Evolutionary conservation across 1,284 basidiomycete genomes (phyloP).

Genomic region (Naganishia sp.): DNA sequence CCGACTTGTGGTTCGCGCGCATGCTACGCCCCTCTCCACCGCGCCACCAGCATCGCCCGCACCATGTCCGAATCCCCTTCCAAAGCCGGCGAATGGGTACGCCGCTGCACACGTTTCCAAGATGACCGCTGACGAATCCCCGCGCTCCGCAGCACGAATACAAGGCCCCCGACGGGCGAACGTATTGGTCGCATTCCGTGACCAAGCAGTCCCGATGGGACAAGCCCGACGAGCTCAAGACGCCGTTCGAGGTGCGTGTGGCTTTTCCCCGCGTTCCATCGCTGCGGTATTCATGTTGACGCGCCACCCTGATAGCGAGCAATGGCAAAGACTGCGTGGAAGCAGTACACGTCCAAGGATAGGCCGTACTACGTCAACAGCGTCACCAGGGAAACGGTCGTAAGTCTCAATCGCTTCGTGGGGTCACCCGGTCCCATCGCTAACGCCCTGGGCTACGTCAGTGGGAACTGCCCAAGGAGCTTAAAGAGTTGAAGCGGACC

Average conservation of each 20-base stretch:
- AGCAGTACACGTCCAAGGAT: constrained; percentile 83
- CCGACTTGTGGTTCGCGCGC: no score
- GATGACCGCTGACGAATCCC: no score
- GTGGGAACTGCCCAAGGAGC: constrained; percentile 92
- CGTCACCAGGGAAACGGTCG: constrained; percentile 53
- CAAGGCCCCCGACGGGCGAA: constrained; percentile 50
- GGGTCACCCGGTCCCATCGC: background rate
- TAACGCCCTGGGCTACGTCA: constrained; percentile 46
- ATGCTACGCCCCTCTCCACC: no score
- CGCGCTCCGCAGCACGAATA: constrained; percentile 43
- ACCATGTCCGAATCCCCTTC: no score
- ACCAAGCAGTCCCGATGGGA: constrained; percentile 56
- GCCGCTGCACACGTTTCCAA: no score
- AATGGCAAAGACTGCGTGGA: constrained; percentile 84
- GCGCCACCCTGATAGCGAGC: constrained; percentile 62
- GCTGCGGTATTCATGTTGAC: background rate
- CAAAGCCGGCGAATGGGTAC: no score
- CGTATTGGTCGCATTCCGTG: constrained; percentile 53
- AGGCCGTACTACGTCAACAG: constrained; percentile 89
- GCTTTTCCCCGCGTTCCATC: background rate
- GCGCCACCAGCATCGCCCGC: no score
- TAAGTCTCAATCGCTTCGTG: constrained; percentile 23
- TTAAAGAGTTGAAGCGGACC: constrained; percentile 73
- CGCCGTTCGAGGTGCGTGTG: constrained; percentile 73
- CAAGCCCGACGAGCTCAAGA: constrained; percentile 57